Evolutionary conservation across 495 filamentous ascomycete genomes (phyloP).

Genomic region (Hypoxylon subgilvum): DNA sequence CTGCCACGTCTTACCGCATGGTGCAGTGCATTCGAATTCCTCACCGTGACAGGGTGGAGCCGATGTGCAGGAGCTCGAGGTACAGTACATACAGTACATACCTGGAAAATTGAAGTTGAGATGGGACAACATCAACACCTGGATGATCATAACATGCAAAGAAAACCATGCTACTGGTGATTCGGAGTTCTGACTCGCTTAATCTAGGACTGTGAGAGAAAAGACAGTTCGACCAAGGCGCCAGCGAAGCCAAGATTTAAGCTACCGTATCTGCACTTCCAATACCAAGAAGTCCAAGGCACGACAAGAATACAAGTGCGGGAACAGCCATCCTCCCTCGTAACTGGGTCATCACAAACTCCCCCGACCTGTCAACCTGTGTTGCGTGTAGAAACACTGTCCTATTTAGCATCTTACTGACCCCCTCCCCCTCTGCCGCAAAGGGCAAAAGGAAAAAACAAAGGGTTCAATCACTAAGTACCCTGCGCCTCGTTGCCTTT

Average conservation of each 20-base stretch:
- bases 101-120: constrained; percentile 4
- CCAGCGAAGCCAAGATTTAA: constrained; percentile 15
- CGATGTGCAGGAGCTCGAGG: background rate
- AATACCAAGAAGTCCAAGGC: constrained; percentile 20
- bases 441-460: constrained; percentile 11
- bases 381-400: constrained; percentile 12
- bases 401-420: constrained; percentile 19
- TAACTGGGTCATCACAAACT: constrained; percentile 17
- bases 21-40: background rate
- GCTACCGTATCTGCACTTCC: background rate
- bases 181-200: constrained; percentile 5
- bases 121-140: constrained; percentile 25
- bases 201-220: background rate
- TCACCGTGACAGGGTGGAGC: constrained; percentile 27
- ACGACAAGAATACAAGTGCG: constrained; percentile 10
- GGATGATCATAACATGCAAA: constrained; percentile 13
- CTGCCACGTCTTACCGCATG: constrained; percentile 33
- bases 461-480: constrained; percentile 7
- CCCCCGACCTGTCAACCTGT: constrained; percentile 10
- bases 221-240: background rate
- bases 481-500: constrained; percentile 31
- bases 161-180: too few species aligned
- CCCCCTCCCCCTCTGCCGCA: too few species aligned
- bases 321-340: constrained; percentile 14
- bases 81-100: background rate